Conservation (phyloP, 1,139 yeast genomes). For the Sugiyamaella novakii region DNA sequence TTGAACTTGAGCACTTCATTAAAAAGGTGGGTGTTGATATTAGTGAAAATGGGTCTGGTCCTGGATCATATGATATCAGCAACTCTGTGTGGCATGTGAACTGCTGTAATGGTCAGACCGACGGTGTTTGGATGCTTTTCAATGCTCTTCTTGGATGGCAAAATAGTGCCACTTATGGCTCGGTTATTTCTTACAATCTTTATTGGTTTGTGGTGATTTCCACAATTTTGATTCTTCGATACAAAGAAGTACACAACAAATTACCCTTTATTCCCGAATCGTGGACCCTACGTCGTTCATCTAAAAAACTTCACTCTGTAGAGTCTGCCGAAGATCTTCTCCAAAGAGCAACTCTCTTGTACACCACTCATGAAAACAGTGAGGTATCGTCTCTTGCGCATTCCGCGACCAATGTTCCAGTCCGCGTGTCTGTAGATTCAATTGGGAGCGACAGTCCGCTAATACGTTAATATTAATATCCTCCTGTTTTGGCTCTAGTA, state of each 20-base stretch:
- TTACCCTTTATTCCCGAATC: slow-evolving; percentile 48
- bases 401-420: background rate
- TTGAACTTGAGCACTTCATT: slow-evolving; percentile 67
- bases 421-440: slow-evolving; percentile 30
- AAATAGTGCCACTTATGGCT: slow-evolving; percentile 86
- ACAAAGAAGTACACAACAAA: slow-evolving; percentile 69
- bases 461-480: slow-evolving; percentile 21
- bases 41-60: slow-evolving; percentile 85
- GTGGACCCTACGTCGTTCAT: slow-evolving; percentile 23
- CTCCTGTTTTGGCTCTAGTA: no score
- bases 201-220: slow-evolving; percentile 73
- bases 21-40: slow-evolving; percentile 82
- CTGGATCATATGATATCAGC: slow-evolving; percentile 81
- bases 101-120: slow-evolving; percentile 88
- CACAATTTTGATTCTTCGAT: slow-evolving; percentile 61
- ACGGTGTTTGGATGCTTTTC: slow-evolving; percentile 92
- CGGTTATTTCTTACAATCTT: slow-evolving; percentile 77
- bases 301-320: slow-evolving; percentile 19
- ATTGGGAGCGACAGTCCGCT: slow-evolving; percentile 31
- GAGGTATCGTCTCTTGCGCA: slow-evolving; percentile 7
- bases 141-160: slow-evolving; percentile 89
- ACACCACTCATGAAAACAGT: slow-evolving; percentile 20
- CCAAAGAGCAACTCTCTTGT: slow-evolving; percentile 29
- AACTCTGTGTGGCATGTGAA: slow-evolving; percentile 89
- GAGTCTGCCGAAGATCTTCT: slow-evolving; percentile 29